Percentiles rank a stretch among this genome's conserved stretches.
These are phyloP conservation scores for Agaricus bisporus DNA, from an alignment of 768 basidiomycete genomes.

Conservation along the genomic window DNA sequence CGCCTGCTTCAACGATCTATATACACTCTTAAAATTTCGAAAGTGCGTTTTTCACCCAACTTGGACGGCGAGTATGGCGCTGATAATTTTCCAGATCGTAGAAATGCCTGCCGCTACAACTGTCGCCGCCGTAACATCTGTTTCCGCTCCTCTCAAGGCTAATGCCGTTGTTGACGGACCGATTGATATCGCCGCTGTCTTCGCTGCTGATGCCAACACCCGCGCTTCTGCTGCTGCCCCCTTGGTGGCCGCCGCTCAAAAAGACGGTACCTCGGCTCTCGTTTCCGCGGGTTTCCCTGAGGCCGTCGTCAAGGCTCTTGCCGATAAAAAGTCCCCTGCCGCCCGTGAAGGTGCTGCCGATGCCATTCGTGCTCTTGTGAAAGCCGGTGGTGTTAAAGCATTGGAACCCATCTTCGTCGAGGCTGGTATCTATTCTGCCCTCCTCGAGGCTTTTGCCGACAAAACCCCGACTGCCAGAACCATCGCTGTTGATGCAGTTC, in stretches of 20 bases:
- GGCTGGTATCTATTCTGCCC: slow-evolving; percentile 79
- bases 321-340: slow-evolving; percentile 93
- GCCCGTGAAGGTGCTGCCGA: slow-evolving; percentile 84
- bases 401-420: slow-evolving; percentile 87
- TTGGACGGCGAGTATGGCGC: neutral
- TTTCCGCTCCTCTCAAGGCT: slow-evolving; percentile 64
- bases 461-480: slow-evolving; percentile 86
- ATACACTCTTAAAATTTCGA: slow-evolving; percentile 29
- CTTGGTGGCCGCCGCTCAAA: slow-evolving; percentile 72
- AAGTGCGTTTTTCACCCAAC: slow-evolving; percentile 28
- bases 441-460: slow-evolving; percentile 92
- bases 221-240: slow-evolving; percentile 66
- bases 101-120: slow-evolving; percentile 82
- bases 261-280: slow-evolving; percentile 78
- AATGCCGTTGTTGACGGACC: slow-evolving; percentile 44
- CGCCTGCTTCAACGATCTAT: slow-evolving; percentile 36
- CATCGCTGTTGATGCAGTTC: slow-evolving; percentile 79
- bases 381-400: slow-evolving; percentile 67
- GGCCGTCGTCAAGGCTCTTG: slow-evolving; percentile 76
- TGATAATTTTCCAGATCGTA: slow-evolving; percentile 16
- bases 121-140: slow-evolving; percentile 48
- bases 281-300: slow-evolving; percentile 62
- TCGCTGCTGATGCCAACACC: slow-evolving; percentile 78
- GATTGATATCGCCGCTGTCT: slow-evolving; percentile 71
- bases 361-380: slow-evolving; percentile 60